Evolutionary conservation across 768 basidiomycete genomes (phyloP), one percentile per base, ranked within the genome.

Genomic region (Boletus subcaerulescens): DNA sequence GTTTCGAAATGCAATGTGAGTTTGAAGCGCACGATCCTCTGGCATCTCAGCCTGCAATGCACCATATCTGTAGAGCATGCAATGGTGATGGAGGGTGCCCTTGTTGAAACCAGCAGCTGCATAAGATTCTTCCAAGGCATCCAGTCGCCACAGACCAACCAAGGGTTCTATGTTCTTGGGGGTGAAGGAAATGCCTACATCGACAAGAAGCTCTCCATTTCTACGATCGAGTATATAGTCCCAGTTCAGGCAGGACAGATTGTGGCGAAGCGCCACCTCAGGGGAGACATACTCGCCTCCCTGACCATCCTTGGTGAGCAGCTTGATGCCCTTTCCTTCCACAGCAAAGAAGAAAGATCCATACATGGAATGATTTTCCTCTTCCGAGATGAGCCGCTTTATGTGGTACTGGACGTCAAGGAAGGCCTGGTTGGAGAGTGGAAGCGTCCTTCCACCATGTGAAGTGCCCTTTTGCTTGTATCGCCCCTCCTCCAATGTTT

Each of bases 271-370:
- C 0, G 46, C 50, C 0, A 10, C 4, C 3, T 58, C 45, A 4
- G 54, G 45, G 5, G 41, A 46, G 1, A 11, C 5, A 2, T 56
- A 10, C 0, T 33, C 32, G 0, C 40, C 51, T 9, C 12, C 43
- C 1, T 58, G 53, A 13, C 55, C 44, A 50, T 58, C 40, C 26
- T 46, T 60, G 0, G 59, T 64, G 7, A 48, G 26, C 0, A 64
- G 56, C 47, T 64, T 64, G 44, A 64, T 55, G 0, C 48, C 53
- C 29, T 60, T 64, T 4, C 33, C 50, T 13, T 64, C 50, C 0
- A 63, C 39, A 0, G 45, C 50, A 24, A 63, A 64, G 29, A 60
- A 64, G 7, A 58, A 63, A 0, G 56, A 64, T 0, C 54, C 55
- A 57, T 48, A 65, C 10, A 54, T 48, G 0, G 24, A 24, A 4